A percentile compares a stretch with the other conserved stretches of the same genome.
Evolutionary conservation across 1,139 yeast species (phyloP).

Genomic region (Lodderomyces beijingensis): DNA sequence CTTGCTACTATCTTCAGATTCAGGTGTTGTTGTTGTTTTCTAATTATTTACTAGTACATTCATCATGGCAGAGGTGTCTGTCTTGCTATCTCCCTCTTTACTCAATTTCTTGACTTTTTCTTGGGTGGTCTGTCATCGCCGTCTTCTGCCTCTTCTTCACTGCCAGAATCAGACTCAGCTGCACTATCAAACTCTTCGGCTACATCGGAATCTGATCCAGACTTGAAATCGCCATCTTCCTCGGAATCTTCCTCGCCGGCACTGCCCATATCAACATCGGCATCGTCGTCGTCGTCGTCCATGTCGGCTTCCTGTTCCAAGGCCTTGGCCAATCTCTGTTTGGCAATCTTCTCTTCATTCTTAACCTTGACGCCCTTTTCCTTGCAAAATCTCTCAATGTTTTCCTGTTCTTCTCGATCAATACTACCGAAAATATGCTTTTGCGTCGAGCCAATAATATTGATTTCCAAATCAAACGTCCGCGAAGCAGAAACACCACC

Average conservation of each 20-base stretch:
- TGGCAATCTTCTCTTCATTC: slow-evolving; percentile 87
- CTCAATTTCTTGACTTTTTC: slow-evolving; percentile 30
- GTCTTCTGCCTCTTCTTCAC: slow-evolving; percentile 27
- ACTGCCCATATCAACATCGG: slow-evolving; percentile 67
- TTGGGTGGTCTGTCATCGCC: slow-evolving; percentile 39
- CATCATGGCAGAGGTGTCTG: too few species aligned
- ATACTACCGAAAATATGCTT: slow-evolving; percentile 86
- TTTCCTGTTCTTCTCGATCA: slow-evolving; percentile 82
- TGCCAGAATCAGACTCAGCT: slow-evolving; percentile 34
- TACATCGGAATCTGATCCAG: slow-evolving; percentile 62
- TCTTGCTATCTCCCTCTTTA: too few species aligned
- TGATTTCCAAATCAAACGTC: slow-evolving; percentile 88
- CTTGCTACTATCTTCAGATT: too few species aligned
- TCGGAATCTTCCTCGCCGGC: slow-evolving; percentile 70
- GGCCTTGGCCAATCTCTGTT: slow-evolving; percentile 72
- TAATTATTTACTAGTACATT: too few species aligned
- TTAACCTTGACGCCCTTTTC: slow-evolving; percentile 76
- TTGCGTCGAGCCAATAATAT: slow-evolving; percentile 59
- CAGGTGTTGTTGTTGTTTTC: too few species aligned
- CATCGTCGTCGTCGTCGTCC: slow-evolving; percentile 53
- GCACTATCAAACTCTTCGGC: slow-evolving; percentile 90
- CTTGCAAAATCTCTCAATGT: slow-evolving; percentile 70
- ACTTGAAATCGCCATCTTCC: slow-evolving; percentile 65
- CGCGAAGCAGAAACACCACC: slow-evolving; percentile 74
- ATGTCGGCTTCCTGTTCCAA: slow-evolving; percentile 68